phyloP scores from a whole-genome alignment of 2,329 filamentous ascomycete species.

The Epichloe gansuensis region DNA sequence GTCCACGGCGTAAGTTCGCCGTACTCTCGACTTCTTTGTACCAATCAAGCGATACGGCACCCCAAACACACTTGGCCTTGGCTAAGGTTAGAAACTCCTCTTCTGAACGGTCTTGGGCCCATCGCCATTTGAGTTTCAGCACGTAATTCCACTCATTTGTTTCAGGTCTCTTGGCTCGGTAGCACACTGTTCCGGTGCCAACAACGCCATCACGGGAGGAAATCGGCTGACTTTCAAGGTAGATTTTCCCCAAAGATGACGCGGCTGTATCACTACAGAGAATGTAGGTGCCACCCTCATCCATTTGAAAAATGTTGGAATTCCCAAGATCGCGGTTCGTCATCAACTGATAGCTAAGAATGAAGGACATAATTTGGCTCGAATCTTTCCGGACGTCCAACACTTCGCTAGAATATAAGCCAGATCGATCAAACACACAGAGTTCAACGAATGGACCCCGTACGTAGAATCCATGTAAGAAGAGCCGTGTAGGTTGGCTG shows the following conservation, averaged over 20 bases:
- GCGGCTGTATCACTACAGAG: neutral
- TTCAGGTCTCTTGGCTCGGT: constrained; percentile 15
- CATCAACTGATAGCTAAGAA: constrained; percentile 21
- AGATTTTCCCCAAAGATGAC: neutral
- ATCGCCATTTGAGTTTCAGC: constrained; percentile 24
- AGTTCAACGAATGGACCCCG: constrained; percentile 19
- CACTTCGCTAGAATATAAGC: constrained; percentile 19
- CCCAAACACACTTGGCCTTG: constrained; percentile 16
- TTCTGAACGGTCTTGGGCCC: constrained; percentile 17
- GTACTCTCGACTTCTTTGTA: constrained; percentile 13
- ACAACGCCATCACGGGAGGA: constrained; percentile 14
- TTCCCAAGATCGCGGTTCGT: constrained; percentile 16
- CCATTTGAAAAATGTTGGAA: constrained; percentile 11
- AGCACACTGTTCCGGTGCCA: constrained; percentile 20
- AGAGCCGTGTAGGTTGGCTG: constrained; percentile 18
- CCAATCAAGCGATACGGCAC: constrained; percentile 17
- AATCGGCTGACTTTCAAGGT: constrained; percentile 16
- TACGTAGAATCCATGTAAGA: constrained; percentile 25
- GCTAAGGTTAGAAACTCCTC: constrained; percentile 19
- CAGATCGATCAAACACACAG: constrained; percentile 26
- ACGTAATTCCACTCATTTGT: constrained; percentile 17
- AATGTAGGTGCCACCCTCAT: constrained; percentile 12
- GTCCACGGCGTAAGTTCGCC: constrained; percentile 8
- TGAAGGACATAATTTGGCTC: constrained; percentile 15
- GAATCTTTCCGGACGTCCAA: constrained; percentile 19